Percentiles rank a stretch among this genome's conserved stretches.
Evolutionary conservation across 1,139 yeast species (phyloP).

Genomic region (Keqinozyma sinolaborantium): DNA sequence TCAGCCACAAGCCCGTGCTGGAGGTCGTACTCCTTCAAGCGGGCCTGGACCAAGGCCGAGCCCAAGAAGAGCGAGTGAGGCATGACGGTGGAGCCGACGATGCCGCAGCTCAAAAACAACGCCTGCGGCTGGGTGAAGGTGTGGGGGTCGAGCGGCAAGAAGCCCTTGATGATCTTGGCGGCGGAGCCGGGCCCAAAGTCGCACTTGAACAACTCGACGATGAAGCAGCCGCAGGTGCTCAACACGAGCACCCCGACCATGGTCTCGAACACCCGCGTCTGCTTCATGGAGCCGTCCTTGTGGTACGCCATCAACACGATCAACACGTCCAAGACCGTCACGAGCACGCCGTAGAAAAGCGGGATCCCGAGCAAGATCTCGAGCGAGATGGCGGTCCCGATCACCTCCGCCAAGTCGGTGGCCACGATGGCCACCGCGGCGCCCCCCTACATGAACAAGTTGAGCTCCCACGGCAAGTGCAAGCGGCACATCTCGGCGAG

Average conservation of each 20-base stretch:
- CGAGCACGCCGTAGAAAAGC: slow-evolving; percentile 59
- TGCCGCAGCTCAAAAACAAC: slow-evolving; percentile 64
- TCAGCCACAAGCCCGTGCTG: slow-evolving; percentile 34
- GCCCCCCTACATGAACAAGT: slow-evolving; percentile 53
- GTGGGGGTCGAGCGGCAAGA: slow-evolving; percentile 48
- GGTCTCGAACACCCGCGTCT: slow-evolving; percentile 63
- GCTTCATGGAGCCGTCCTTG: slow-evolving; percentile 65
- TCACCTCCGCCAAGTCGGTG: slow-evolving; percentile 79
- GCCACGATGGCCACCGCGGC: slow-evolving; percentile 78
- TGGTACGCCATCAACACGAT: slow-evolving; percentile 66
- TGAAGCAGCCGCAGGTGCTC: slow-evolving; percentile 64
- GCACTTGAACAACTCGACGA: slow-evolving; percentile 55
- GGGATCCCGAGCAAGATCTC: slow-evolving; percentile 70
- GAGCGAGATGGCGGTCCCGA: slow-evolving; percentile 74
- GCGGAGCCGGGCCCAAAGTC: slow-evolving; percentile 35
- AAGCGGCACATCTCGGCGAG: slow-evolving; percentile 72
- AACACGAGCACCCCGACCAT: slow-evolving; percentile 62
- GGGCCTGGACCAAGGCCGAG: slow-evolving; percentile 71
- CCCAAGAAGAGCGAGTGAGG: slow-evolving; percentile 77
- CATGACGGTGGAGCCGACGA: slow-evolving; percentile 82
- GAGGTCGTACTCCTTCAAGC: slow-evolving; percentile 62
- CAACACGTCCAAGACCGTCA: slow-evolving; percentile 71
- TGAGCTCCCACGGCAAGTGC: slow-evolving; percentile 56
- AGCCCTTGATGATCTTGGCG: slow-evolving; percentile 49
- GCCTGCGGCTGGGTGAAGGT: slow-evolving; percentile 58